These are phyloP conservation scores for Bondarzewia mesenterica DNA, from an alignment of 1,284 basidiomycete species.

Conservation along the genomic window DNA sequence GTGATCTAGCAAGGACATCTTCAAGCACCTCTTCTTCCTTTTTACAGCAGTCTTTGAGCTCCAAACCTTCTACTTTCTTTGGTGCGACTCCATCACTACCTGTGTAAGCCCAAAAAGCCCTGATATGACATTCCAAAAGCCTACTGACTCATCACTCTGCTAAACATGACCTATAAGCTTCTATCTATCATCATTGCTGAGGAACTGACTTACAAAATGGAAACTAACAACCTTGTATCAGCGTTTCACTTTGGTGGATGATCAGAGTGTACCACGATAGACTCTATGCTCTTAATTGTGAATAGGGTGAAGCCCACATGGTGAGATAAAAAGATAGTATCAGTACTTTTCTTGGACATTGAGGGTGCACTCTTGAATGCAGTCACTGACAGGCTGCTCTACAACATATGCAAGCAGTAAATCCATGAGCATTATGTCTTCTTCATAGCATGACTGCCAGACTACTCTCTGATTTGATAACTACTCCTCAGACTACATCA, in stretches of 20 bases:
- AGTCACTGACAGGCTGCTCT: constrained; percentile 18
- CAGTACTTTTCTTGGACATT: constrained; percentile 29
- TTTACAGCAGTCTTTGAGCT: constrained; percentile 22
- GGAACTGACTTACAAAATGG: constrained; percentile 14
- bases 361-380: constrained; percentile 31
- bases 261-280: constrained; percentile 26
- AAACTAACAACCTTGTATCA: constrained; percentile 15
- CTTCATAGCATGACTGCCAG: constrained; percentile 16
- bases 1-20: constrained; percentile 17
- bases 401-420: constrained; percentile 20
- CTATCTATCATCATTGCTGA: constrained; percentile 20
- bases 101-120: constrained; percentile 30
- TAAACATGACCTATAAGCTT: constrained; percentile 27
- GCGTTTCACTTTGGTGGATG: constrained; percentile 26
- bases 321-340: constrained; percentile 19
- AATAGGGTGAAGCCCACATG: constrained; percentile 16
- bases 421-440: constrained; percentile 17
- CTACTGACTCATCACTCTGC: constrained; percentile 32
- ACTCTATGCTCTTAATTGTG: constrained; percentile 26
- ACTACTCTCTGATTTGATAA: background rate
- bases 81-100: constrained; percentile 22
- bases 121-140: constrained; percentile 28
- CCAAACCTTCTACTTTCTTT: constrained; percentile 22
- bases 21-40: constrained; percentile 19
- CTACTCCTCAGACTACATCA: background rate